Evolutionary conservation across 345 rosid genomes (phyloP), one percentile per base, ranked within the genome.

Genomic region (Cochlearia excelsa): DNA sequence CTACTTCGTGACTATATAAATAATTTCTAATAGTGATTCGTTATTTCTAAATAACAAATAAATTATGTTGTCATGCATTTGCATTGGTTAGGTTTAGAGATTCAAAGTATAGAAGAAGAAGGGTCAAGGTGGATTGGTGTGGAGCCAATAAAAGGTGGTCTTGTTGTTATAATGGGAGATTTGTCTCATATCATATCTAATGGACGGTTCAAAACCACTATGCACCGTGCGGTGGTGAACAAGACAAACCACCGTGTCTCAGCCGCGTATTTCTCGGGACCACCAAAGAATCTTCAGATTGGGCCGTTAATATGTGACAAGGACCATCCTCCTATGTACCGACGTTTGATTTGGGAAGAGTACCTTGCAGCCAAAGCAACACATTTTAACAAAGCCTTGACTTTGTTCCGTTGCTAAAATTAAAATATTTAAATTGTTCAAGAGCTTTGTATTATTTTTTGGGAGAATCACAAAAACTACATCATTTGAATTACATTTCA

Each of bases 211-310:
- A 76, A 70, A 64, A 72, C 31, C 54, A 63, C 66, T 5, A 49
- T 60, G 52, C 84, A 82, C 54, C 81, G 78, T 7, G 85, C 75
- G 16, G 40, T 78, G 5, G 83, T 78, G 40, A 78, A 73, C 66
- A 62, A 54, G 54, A 72, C 77, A 1, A 34, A 29, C 44, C 84
- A 75, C 56, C 80, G 83, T 5, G 11, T 75, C 44, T 82, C 88
- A 7, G 45, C 68, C n/a, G 80, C 83, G 0, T 74, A 70, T 59
- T 82, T 78, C 54, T 61, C 63, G 5, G 83, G 78, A 3, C 80
- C 83, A 9, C 75, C 81, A 0, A 59, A 23, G 57, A 71, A 78
- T 3, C 45, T 62, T 23, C 52, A 63, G 53, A 39, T 80, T 16
- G 73, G 75, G 6, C 77, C 84, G 5, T 26, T 54, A 9, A 26